phyloP scores from a whole-genome alignment of 768 basidiomycete species.

The Suillus occidentalis region DNA sequence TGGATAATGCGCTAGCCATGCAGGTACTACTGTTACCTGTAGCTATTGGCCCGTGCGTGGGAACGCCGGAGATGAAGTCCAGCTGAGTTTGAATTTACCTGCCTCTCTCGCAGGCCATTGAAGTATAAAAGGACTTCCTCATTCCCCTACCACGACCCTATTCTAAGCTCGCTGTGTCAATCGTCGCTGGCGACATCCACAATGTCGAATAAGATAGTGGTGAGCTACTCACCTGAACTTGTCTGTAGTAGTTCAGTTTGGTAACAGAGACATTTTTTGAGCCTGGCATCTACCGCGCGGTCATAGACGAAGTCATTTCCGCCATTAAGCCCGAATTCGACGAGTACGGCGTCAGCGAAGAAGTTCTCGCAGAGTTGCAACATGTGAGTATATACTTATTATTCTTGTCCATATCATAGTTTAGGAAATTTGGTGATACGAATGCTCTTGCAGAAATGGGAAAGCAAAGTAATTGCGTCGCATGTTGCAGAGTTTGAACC shows the following conservation, averaged over 20 bases:
- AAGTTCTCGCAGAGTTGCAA: constrained; percentile 86
- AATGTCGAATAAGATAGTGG: constrained; percentile 99
- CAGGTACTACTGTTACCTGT: neutral
- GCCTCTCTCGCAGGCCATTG: constrained; percentile 37
- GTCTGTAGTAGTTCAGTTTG: constrained; percentile 53
- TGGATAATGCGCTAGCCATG: neutral
- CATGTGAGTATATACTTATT: constrained; percentile 56
- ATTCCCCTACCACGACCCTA: constrained; percentile 34
- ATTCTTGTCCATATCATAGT: constrained; percentile 14
- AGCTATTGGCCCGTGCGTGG: constrained; percentile 46
- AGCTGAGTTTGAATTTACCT: constrained; percentile 46
- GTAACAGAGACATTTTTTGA: constrained; percentile 62
- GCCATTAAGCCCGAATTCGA: constrained; percentile 93
- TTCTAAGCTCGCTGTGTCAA: constrained; percentile 31
- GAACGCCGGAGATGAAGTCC: constrained; percentile 26
- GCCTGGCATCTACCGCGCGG: constrained; percentile 87
- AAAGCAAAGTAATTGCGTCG: constrained; percentile 89
- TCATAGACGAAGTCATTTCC: constrained; percentile 95
- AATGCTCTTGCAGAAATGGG: constrained; percentile 78
- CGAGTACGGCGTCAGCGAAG: constrained; percentile 91
- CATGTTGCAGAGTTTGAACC: constrained; percentile 93
- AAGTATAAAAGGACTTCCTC: constrained; percentile 40
- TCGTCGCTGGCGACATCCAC: constrained; percentile 31
- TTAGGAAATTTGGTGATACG: constrained; percentile 8
- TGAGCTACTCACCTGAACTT: constrained; percentile 76